phyloP scores from a whole-genome alignment of 495 filamentous ascomycete species.

The Physcia stellaris region DNA sequence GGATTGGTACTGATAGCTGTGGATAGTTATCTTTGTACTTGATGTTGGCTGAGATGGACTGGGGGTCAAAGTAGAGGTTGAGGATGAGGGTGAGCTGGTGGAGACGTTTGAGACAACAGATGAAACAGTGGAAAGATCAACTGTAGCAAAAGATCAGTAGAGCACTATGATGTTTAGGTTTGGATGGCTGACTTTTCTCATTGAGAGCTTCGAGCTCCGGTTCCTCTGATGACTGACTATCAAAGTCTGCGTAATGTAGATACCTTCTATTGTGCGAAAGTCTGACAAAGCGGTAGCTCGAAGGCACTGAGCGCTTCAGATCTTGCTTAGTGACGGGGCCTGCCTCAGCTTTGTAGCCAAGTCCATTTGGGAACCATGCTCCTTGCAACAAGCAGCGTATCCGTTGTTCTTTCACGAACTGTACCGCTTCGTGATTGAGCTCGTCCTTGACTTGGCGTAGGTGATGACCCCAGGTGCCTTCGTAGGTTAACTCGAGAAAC shows the following conservation, averaged over 20 bases:
- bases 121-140: slow-evolving; percentile 79
- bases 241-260: slow-evolving; percentile 86
- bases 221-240: slow-evolving; percentile 43
- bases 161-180: background rate
- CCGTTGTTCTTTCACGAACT: slow-evolving; percentile 94
- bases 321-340: slow-evolving; percentile 23
- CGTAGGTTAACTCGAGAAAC: slow-evolving; percentile 76
- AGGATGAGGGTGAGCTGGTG: slow-evolving; percentile 32
- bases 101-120: slow-evolving; percentile 91
- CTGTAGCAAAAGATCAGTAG: slow-evolving; percentile 21
- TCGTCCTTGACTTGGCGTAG: slow-evolving; percentile 84
- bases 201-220: slow-evolving; percentile 61
- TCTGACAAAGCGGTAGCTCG: slow-evolving; percentile 67
- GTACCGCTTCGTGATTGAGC: slow-evolving; percentile 77
- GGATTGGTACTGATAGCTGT: slow-evolving; percentile 43
- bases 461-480: slow-evolving; percentile 88
- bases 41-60: slow-evolving; percentile 28
- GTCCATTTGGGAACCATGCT: slow-evolving; percentile 68
- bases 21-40: slow-evolving; percentile 82
- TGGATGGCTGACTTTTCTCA: slow-evolving; percentile 51
- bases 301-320: slow-evolving; percentile 23
- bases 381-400: slow-evolving; percentile 84
- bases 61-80: slow-evolving; percentile 39
- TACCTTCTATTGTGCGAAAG: slow-evolving; percentile 84
- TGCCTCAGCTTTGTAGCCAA: slow-evolving; percentile 23